Conservation (phyloP, 176 grass and related monocot genomes). For the Aegilops longissima region DNA sequence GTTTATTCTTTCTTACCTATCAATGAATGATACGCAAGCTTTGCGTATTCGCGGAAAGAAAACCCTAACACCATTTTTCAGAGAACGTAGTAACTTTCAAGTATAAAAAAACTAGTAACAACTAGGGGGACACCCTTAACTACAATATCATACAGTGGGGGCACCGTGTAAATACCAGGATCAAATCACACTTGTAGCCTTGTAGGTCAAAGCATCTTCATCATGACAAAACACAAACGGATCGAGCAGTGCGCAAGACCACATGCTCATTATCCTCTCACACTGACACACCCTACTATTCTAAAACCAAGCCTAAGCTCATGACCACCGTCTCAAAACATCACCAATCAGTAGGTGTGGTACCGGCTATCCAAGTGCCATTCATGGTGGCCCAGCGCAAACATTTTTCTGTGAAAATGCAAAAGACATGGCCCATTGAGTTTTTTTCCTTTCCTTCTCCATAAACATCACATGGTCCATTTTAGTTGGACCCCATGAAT, state of each 20-base stretch:
- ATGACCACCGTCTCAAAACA: background rate
- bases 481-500: background rate
- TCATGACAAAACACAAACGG: background rate
- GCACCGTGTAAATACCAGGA: background rate
- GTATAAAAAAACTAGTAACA: background rate
- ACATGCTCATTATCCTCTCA: background rate
- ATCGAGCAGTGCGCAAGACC: background rate
- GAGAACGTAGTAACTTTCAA: too few species aligned
- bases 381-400: background rate
- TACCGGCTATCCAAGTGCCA: background rate
- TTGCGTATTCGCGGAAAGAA: too few species aligned
- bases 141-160: background rate
- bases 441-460: background rate
- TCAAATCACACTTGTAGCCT: background rate
- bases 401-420: background rate
- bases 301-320: background rate
- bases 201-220: background rate
- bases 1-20: too few species aligned
- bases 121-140: background rate
- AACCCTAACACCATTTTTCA: too few species aligned
- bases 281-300: background rate
- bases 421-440: background rate
- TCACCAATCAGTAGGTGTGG: background rate
- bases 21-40: too few species aligned
- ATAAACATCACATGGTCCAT: background rate